These are phyloP conservation scores for Wickerhamomyces xylosicus DNA, from an alignment of 805 yeast genomes.

Conservation along the genomic window DNA sequence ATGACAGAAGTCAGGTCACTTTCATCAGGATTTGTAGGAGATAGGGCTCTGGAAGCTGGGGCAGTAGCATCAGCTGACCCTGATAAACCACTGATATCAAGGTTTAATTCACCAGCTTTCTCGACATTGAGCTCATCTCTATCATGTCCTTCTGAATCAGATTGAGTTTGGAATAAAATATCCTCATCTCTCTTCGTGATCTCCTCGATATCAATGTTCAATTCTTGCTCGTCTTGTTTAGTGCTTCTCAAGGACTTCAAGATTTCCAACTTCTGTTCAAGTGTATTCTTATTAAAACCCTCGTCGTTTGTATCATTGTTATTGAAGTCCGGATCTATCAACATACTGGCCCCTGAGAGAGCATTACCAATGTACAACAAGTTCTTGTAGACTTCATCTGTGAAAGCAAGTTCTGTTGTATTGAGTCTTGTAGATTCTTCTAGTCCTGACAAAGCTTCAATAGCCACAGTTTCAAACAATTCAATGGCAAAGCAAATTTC, in stretches of 20 bases:
- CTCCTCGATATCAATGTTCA: constrained; percentile 28
- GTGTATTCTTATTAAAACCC: constrained; percentile 5
- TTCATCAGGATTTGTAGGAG: constrained; percentile 22
- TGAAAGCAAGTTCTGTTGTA: constrained; percentile 18
- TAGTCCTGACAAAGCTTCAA: constrained; percentile 33
- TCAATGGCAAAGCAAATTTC: constrained; percentile 55
- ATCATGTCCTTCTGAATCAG: constrained; percentile 1
- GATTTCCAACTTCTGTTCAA: constrained; percentile 20
- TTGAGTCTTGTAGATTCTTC: constrained; percentile 22
- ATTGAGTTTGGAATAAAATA: constrained; percentile 3
- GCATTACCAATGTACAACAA: constrained; percentile 48
- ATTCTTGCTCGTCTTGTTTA: constrained; percentile 23
- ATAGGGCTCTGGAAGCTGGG: constrained; percentile 23
- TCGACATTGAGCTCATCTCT: constrained; percentile 18
- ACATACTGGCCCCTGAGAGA: constrained; percentile 57
- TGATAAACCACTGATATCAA: neutral
- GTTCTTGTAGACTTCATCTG: constrained; percentile 47
- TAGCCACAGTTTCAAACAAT: constrained; percentile 39
- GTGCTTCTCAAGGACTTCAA: constrained; percentile 27
- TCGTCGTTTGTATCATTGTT: constrained; percentile 10
- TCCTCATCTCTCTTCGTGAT: constrained; percentile 21
- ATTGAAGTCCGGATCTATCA: constrained; percentile 64
- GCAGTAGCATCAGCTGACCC: constrained; percentile 25
- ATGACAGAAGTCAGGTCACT: constrained; percentile 31
- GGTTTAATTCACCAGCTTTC: constrained; percentile 8